A percentile compares a stretch with the other conserved stretches of the same genome.
These are phyloP conservation scores for Tylopilus subfusipes DNA, from an alignment of 768 basidiomycete species.

Conservation along the genomic window DNA sequence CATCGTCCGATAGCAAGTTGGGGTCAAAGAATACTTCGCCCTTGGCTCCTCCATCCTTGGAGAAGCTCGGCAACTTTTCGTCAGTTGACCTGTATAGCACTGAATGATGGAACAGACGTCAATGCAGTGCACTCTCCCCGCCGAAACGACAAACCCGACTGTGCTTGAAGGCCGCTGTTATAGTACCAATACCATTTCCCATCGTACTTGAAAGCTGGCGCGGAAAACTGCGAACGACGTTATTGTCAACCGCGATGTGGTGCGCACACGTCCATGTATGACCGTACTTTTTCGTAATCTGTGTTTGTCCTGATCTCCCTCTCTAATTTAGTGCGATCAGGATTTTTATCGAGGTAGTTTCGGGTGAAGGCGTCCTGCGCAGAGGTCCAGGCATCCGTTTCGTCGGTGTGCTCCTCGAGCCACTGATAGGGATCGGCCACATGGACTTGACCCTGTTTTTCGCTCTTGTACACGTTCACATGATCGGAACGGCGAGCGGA, in stretches of 20 bases:
- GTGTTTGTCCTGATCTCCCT: slow-evolving; percentile 53
- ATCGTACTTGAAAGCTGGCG: slow-evolving; percentile 60
- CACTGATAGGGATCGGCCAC: slow-evolving; percentile 73
- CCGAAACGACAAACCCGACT: slow-evolving; percentile 37
- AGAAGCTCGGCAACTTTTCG: slow-evolving; percentile 51
- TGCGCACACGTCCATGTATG: background rate
- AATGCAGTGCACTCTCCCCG: background rate
- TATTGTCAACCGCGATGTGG: slow-evolving; percentile 1
- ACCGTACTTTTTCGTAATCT: slow-evolving; percentile 46
- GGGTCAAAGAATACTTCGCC: slow-evolving; percentile 81
- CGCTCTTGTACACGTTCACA: slow-evolving; percentile 66
- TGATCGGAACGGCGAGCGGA: slow-evolving; percentile 60
- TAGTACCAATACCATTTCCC: slow-evolving; percentile 79
- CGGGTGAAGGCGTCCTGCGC: slow-evolving; percentile 59
- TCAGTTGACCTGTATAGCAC: slow-evolving; percentile 62
- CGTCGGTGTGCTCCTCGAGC: slow-evolving; percentile 61
- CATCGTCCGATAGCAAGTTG: slow-evolving; percentile 69
- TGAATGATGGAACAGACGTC: slow-evolving; percentile 19
- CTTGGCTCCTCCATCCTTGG: slow-evolving; percentile 38
- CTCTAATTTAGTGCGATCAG: slow-evolving; percentile 56
- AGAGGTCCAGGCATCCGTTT: slow-evolving; percentile 63
- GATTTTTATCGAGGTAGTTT: slow-evolving; percentile 57
- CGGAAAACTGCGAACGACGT: slow-evolving; percentile 48
- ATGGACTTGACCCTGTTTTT: slow-evolving; percentile 53
- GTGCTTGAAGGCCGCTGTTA: slow-evolving; percentile 74